Base-by-base conservation (phyloP, 2,329 filamentous ascomycete genomes). In the Lecanoromycetidae sp. region DNA sequence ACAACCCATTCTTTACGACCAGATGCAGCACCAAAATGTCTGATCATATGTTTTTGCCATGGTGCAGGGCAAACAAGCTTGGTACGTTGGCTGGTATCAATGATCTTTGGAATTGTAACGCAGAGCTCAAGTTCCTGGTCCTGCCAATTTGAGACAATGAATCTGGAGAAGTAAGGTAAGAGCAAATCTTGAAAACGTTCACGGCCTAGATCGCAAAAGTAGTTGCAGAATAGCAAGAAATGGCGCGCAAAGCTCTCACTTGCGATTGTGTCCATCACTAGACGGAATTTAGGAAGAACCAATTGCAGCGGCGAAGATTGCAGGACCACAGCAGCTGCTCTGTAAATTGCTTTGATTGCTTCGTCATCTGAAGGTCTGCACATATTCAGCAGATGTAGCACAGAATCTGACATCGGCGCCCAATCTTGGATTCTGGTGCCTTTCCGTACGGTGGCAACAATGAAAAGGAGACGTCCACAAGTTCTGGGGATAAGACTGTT, bases 181-280 rank as follows among this genome's bases (percentile, higher is more conserved):
- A 94, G 74, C n/a, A 95, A 69, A 53, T 78, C 80, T 45, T 79
- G 76, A 59, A 96, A 98, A 32, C 84, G 76, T 44, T 81, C 76
- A 1, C 74, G 61, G 37, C 87, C 80, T 29, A 93, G 70, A 45
- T 86, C 76, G 0, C 85, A 81, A 55, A 91, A 80, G 44, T 85
- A 80, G 12, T 82, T 81, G 63, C 87, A 95, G 63, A 96, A 94
- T 0, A 80, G 75, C 35, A 96, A 74, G 61, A 94, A 96, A 69
- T 80, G 82, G 43, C 66, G 66, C 57, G 81, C 76, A 57, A 88
- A 73, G 1, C 74, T 72, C 36, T 82, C 77, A 43, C 75, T 74
- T 3, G 76, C 79, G 39, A 94, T 66, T 3, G 69, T 67, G 27
- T 81, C 77, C 60, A 77, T 75, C 37, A 94, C 71, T 3, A 76